These are phyloP conservation scores for Rhododendron simsii DNA, from an alignment of 148 eudicot species.

Conservation along the genomic window DNA sequence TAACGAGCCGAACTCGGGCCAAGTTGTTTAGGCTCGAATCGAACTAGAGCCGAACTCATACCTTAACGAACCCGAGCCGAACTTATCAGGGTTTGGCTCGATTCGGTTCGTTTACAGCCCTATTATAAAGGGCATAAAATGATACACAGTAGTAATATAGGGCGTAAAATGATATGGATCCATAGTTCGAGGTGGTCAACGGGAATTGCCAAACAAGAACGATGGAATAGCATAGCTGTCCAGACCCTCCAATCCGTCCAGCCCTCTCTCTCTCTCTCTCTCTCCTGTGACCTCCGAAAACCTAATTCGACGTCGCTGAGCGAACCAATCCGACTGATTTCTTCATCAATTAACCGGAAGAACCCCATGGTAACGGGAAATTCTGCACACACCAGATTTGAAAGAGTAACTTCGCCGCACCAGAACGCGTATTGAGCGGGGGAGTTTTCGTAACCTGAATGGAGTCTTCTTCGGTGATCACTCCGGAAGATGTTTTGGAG, in stretches of 20 bases:
- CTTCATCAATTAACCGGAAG: neutral
- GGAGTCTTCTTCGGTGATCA: constrained; percentile 51
- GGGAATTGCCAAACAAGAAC: neutral
- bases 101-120: too few species aligned
- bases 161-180: neutral
- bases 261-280: too few species aligned
- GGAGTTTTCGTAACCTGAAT: constrained; percentile 12
- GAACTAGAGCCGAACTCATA: too few species aligned
- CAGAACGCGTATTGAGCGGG: neutral
- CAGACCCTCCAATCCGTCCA: too few species aligned
- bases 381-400: neutral
- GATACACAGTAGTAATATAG: neutral
- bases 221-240: neutral
- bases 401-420: neutral
- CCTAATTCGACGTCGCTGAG: neutral
- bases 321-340: neutral
- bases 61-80: too few species aligned
- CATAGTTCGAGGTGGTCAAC: neutral
- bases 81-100: too few species aligned
- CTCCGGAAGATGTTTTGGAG: constrained; percentile 83
- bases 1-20: too few species aligned
- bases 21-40: too few species aligned
- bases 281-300: neutral
- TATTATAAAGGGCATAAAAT: too few species aligned
- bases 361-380: neutral